Base-by-base conservation (phyloP, 768 basidiomycete species). In the Leccinellum rugosiceps region DNA sequence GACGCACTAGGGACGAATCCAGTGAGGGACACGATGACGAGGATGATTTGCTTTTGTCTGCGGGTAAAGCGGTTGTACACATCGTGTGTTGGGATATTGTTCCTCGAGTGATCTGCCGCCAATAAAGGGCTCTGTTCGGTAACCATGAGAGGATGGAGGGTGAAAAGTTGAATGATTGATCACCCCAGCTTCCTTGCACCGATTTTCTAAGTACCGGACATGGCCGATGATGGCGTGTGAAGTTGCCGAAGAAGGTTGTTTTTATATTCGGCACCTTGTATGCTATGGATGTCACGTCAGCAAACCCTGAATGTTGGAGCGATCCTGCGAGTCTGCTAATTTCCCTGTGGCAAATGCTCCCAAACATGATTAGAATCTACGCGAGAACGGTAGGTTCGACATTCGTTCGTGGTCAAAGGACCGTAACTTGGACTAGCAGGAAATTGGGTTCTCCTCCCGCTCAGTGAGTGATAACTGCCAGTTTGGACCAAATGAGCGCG, bases 1-100 rank as follows among this genome's bases (percentile, higher is more conserved):
- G 11, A 60, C 81, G 50, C 62, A 90, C 89, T 75, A n/a, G 84
- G 84, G 52, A 91, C 70, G 26, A 90, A 71, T 5, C 85, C 88
- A 41, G 80, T 81, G 59, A 78, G 78, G 5, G 87, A 82, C 0
- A 86, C 81, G 28, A 89, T 75, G 1, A 75, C 73, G 5, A 86
- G 69, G 45, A 92, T 85, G 5, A 68, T 48, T 21, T 71, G 68
- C 67, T 89, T 92, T 61, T 75, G 74, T 25, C 63, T 6, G 3
- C 63, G 64, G 3, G 78, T 77, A 72, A 90, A 91, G n/a, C 83
- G 79, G 28, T 79, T 66, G 64, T 88, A 90, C 0, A 85, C 62
- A 50, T 72, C 74, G 9, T 38, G 35, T 35, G 8, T 35, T 35
- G 35, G 35, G 35, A 35, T 35, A 35, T 35, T 34, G 15, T 34